phyloP scores from a whole-genome alignment of 2,329 filamentous ascomycete species.

The Trichophyton equinum region DNA sequence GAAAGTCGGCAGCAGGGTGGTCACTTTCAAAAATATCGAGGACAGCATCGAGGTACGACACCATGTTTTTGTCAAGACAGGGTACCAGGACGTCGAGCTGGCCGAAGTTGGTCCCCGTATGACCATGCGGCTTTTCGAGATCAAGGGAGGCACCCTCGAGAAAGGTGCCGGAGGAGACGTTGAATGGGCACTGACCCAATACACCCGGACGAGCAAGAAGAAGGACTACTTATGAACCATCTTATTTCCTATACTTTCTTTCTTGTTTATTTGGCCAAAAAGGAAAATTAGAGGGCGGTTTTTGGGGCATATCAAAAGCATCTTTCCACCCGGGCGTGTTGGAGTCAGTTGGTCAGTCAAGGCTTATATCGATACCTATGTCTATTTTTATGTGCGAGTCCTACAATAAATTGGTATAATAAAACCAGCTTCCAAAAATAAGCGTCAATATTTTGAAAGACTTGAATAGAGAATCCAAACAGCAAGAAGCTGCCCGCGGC shows the following conservation, averaged over 20 bases:
- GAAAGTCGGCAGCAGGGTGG: constrained; percentile 75
- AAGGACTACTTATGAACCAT: constrained; percentile 72
- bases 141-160: constrained; percentile 78
- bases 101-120: constrained; percentile 86
- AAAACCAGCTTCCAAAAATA: neutral
- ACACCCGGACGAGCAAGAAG: constrained; percentile 84
- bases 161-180: constrained; percentile 83
- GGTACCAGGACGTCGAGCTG: constrained; percentile 77
- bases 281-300: neutral
- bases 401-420: neutral
- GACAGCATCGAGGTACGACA: constrained; percentile 79
- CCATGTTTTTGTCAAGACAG: constrained; percentile 87
- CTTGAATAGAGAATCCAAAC: neutral
- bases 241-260: neutral
- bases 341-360: neutral
- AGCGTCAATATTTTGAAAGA: no score
- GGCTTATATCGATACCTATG: neutral
- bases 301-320: neutral
- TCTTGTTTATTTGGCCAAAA: neutral
- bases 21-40: constrained; percentile 90
- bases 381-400: neutral
- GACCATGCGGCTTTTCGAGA: constrained; percentile 95
- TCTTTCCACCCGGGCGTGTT: neutral
- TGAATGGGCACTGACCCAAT: constrained; percentile 93
- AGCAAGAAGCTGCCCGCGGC: neutral